Percentiles rank a stretch among this genome's conserved stretches.
These are phyloP conservation scores for Colletotrichum filicis DNA, from an alignment of 2,329 filamentous ascomycete species.

Conservation along the genomic window DNA sequence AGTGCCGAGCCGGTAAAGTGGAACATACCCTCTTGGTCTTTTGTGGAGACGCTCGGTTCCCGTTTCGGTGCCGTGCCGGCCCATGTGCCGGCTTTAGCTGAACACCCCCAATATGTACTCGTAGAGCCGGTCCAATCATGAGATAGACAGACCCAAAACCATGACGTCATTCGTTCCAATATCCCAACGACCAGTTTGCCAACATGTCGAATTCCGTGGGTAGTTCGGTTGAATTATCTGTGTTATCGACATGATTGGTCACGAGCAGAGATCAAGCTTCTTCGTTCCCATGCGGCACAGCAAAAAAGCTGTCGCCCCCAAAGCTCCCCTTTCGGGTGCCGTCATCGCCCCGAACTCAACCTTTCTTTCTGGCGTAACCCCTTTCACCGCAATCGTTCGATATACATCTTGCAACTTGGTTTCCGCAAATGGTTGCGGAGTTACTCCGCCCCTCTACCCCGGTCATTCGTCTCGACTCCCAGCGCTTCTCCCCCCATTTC, in stretches of 20 bases:
- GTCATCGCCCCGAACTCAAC: not conserved
- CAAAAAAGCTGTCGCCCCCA: not conserved
- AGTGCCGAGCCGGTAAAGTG: not conserved
- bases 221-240: not conserved
- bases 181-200: not conserved
- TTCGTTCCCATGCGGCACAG: not conserved
- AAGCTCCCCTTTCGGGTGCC: not conserved
- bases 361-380: not conserved
- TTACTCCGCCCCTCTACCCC: conserved; percentile 25
- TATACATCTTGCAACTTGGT: not conserved
- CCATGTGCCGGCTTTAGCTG: not conserved
- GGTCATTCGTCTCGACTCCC: not conserved
- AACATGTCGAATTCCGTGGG: no score
- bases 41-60: not conserved
- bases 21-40: not conserved
- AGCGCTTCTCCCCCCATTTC: not conserved
- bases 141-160: not conserved
- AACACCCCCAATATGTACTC: not conserved
- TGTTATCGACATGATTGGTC: not conserved
- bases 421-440: conserved; percentile 2
- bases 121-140: conserved; percentile 18
- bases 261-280: not conserved
- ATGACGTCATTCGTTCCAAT: not conserved
- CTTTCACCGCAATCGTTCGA: not conserved
- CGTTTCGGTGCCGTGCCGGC: not conserved